phyloP scores from a whole-genome alignment of 306 rosid genomes.

The Vigna hirtella region DNA sequence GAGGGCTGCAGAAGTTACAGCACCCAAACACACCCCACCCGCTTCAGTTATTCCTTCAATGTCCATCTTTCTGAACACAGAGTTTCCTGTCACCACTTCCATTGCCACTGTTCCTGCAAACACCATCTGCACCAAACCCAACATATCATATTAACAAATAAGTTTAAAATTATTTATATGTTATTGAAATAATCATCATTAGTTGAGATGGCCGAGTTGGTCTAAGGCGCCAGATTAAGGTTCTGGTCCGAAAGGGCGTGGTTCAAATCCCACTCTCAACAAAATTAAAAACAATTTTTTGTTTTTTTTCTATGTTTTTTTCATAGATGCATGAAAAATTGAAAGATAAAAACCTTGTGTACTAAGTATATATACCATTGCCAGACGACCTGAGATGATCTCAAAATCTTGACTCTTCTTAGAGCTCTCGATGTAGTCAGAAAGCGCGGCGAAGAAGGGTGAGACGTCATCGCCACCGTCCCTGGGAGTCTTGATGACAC shows the following conservation, averaged over 20 bases:
- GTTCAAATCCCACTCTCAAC: conserved; percentile 71
- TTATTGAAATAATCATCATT: too few relatives aligned
- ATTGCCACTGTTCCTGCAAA: conserved; percentile 77
- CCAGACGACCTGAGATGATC: conserved; percentile 90
- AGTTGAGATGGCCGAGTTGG: conserved; percentile 65
- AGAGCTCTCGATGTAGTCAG: conserved; percentile 84
- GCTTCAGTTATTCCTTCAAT: conserved; percentile 73
- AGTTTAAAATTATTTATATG: too few relatives aligned
- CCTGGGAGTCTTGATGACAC: conserved; percentile 52
- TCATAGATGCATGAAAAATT: too few relatives aligned
- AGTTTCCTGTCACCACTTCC: conserved; percentile 81
- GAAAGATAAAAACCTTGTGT: too few relatives aligned
- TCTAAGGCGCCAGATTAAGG: conserved; percentile 72
- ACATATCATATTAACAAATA: too few relatives aligned
- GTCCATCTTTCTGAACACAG: conserved; percentile 83
- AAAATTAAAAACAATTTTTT: not conserved
- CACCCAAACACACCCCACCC: conserved; percentile 80
- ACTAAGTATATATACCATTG: conserved; percentile 63
- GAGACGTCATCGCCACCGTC: conserved; percentile 54
- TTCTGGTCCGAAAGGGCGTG: conserved; percentile 76
- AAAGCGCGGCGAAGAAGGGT: conserved; percentile 73
- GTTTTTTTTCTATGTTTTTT: not conserved
- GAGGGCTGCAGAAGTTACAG: conserved; percentile 68
- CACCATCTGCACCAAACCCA: conserved; percentile 60
- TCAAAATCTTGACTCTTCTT: conserved; percentile 91